Evolutionary conservation across 2,329 filamentous ascomycete species (phyloP), one percentile per base, ranked within the genome.

Genomic region (Fusarium veterinarium): DNA sequence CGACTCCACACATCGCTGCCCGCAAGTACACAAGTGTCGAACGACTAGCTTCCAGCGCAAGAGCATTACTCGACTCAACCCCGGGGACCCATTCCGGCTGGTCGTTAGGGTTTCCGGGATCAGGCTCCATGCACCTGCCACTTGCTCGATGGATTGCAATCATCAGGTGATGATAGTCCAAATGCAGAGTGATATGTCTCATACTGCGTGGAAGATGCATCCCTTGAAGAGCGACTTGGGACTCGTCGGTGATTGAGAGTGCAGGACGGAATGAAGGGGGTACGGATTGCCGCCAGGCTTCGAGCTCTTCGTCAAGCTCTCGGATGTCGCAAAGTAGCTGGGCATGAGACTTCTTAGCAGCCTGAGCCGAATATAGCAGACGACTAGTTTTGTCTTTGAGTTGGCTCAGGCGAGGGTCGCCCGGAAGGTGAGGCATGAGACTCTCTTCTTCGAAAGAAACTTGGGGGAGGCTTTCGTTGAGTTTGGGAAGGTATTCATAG

Each of bases 161-260:
- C 77, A 89, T 82, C 45, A 89, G 82, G 60, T 89, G 83, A 66
- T 89, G 85, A 57, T 90, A 90, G 55, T 89, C 87, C 8, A 90
- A 77, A 20, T 87, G 84, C 5, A 88, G 74, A 49, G 86, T 81
- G 19, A 88, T 83, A 5, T 81, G 79, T 9, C 85, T 81, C 82
- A 89, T 87, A 55, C 79, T 84, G 20, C 81, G 77, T n/a, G 81
- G 79, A 10, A 71, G 48, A 11, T 62, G 72, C 19, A 77, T 71
- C 6, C 77, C 63, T 63, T 41, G 33, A 8, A 80, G 76, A 12
- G 81, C 74, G 1, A 80, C 80, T 20, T 64, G 64, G 11, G 71
- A 69, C 10, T 73, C 73, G 3, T 68, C 31, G 3, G 64, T 62
- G 12, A 86, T 82, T 1, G 86, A 85, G 13, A 90, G 77, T 1